These are phyloP conservation scores for Ciborinia camelliae DNA, from an alignment of 2,329 filamentous ascomycete genomes.

Conservation along the genomic window DNA sequence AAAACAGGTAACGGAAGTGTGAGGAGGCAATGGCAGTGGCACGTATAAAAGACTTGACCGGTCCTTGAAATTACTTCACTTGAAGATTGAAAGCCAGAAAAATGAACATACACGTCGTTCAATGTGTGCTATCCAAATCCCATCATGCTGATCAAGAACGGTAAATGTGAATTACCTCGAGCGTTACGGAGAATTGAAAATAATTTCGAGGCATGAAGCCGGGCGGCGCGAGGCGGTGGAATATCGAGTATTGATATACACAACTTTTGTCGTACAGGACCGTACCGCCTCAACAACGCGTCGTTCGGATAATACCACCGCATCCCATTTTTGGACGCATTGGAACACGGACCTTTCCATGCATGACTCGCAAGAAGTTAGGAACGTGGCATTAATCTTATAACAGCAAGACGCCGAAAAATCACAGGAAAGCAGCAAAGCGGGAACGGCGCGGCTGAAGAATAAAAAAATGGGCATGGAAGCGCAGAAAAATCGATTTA, in stretches of 20 bases:
- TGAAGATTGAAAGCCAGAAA: constrained; percentile 3
- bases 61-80: constrained; percentile 10
- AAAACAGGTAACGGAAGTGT: neutral
- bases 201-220: neutral
- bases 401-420: constrained; percentile 15
- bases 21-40: neutral
- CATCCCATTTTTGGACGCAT: constrained; percentile 20
- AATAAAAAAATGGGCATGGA: constrained; percentile 12
- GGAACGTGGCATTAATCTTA: constrained; percentile 18
- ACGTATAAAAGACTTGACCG: neutral
- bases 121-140: neutral
- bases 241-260: constrained; percentile 17
- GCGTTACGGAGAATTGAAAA: neutral
- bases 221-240: neutral
- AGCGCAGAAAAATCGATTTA: constrained; percentile 10
- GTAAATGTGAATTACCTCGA: neutral
- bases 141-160: neutral
- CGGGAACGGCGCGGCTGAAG: constrained; percentile 19
- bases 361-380: constrained; percentile 18
- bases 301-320: neutral
- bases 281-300: neutral
- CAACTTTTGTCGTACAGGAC: constrained; percentile 7
- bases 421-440: constrained; percentile 1
- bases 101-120: neutral
- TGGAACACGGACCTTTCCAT: constrained; percentile 14